phyloP scores from a whole-genome alignment of 805 yeast species.

The Barnettozyma botsteinii region DNA sequence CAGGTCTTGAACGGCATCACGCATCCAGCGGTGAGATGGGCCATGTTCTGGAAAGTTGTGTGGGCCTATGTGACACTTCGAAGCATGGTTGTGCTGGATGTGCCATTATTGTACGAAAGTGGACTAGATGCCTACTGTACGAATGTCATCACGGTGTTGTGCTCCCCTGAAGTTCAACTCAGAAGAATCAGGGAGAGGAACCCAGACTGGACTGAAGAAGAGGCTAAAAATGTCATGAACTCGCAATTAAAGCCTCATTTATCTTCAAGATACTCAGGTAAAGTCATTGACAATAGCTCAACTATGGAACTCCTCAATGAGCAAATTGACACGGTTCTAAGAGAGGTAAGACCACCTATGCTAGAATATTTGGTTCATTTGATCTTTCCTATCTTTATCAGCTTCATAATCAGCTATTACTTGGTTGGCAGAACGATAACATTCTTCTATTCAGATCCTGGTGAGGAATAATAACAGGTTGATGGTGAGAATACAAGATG shows the following conservation, averaged over 20 bases:
- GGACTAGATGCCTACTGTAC: slow-evolving; percentile 70
- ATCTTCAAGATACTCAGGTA: slow-evolving; percentile 56
- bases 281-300: slow-evolving; percentile 58
- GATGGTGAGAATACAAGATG: too few species aligned
- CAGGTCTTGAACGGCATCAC: slow-evolving; percentile 63
- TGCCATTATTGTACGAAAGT: slow-evolving; percentile 85
- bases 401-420: slow-evolving; percentile 3
- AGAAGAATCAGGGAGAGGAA: slow-evolving; percentile 62
- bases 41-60: slow-evolving; percentile 53
- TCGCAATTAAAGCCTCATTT: slow-evolving; percentile 68
- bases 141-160: slow-evolving; percentile 57
- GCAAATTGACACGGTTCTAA: slow-evolving; percentile 34
- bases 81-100: slow-evolving; percentile 69
- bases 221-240: slow-evolving; percentile 64
- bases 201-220: slow-evolving; percentile 55
- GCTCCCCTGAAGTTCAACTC: slow-evolving; percentile 52
- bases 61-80: slow-evolving; percentile 53
- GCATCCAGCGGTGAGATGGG: slow-evolving; percentile 76
- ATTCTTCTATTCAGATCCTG: slow-evolving; percentile 10
- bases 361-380: slow-evolving; percentile 7
- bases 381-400: slow-evolving; percentile 4
- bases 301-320: slow-evolving; percentile 37
- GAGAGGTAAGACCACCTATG: slow-evolving; percentile 11
- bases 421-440: slow-evolving; percentile 1
- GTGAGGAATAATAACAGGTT: slow-evolving; percentile 3